Base-by-base conservation (phyloP, 768 basidiomycete species). In the Auriscalpium vulgare region DNA sequence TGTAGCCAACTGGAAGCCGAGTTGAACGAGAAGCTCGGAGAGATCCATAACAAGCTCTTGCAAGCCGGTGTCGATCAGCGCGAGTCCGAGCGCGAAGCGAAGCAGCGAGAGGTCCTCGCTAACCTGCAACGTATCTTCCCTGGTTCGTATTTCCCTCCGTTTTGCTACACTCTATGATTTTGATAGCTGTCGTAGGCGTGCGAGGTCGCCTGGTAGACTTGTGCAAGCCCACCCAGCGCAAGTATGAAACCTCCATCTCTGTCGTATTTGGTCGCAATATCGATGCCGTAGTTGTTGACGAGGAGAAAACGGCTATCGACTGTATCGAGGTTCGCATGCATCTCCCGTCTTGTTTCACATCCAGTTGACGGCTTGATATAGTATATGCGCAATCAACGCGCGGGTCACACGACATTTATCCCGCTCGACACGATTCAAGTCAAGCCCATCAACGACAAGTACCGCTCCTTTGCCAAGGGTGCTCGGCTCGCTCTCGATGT, bases 351-450 rank as follows among this genome's bases (percentile, higher is more conserved):
- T 38, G 10, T 29, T 43, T 38, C 47, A 38, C 4, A 17, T 44
- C n/a, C 19, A 19, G 23, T 14, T 40, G 19, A 46, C 62, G 36
- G 29, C 48, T n/a, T 35, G 8, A 16, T 36, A 94, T 36, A 94
- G 88, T 97, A 97, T 69, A 83, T 99, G 82, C 87, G 93, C 59
- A 94, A 88, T 58, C 93, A 97, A 70, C 88, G 95, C 37, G 84
- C 89, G 0, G 97, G 95, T 1, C 91, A 94, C 71, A 95, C 95
- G 11, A 99, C 97, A 0, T 98, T 98, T 74, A 88, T 99, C 47
- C 97, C 97, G 0, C 84, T 99, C n/a, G 95, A 98, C 68, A 95
- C 93, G 9, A 95, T 98, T 62, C 91, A 93, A 66, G 87, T 88
- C 37, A 97, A 95, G 68, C 85, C 93, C 2, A 78, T 93, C 60